These are phyloP conservation scores for Eucalyptus polybractea DNA, from an alignment of 345 rosid genomes.

Conservation along the genomic window DNA sequence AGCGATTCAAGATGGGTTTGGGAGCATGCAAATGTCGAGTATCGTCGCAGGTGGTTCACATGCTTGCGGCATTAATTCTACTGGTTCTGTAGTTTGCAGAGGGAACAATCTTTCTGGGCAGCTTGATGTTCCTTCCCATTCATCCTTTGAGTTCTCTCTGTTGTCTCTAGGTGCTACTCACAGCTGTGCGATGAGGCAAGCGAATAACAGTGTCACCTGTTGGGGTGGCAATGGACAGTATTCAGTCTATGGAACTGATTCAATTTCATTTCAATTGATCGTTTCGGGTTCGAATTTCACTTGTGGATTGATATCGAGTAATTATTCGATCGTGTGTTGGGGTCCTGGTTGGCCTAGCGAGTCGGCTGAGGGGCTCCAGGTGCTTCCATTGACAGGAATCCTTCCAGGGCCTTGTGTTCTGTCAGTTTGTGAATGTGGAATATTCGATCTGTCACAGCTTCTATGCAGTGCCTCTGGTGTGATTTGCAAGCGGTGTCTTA, in stretches of 20 bases:
- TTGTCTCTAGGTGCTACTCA: constrained; percentile 50
- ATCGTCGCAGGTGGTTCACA: constrained; percentile 55
- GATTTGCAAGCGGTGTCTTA: constrained; percentile 34
- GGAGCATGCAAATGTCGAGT: constrained; percentile 30
- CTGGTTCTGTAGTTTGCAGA: constrained; percentile 42
- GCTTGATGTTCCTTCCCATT: constrained; percentile 29
- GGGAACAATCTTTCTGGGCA: constrained; percentile 51
- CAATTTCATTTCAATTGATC: constrained; percentile 37
- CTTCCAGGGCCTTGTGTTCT: constrained; percentile 79
- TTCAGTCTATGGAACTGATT: constrained; percentile 11
- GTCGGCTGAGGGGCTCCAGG: background rate
- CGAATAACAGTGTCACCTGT: constrained; percentile 43
- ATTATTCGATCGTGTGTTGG: constrained; percentile 60
- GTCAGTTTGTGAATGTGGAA: constrained; percentile 30
- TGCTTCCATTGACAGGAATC: constrained; percentile 22
- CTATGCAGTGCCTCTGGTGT: constrained; percentile 45
- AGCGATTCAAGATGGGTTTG: constrained; percentile 32
- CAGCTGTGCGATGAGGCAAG: constrained; percentile 45
- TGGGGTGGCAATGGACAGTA: constrained; percentile 56
- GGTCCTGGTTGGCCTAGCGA: constrained; percentile 39
- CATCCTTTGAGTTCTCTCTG: constrained; percentile 15
- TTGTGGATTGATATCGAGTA: constrained; percentile 44
- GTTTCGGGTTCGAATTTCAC: constrained; percentile 59
- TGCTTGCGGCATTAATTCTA: constrained; percentile 56
- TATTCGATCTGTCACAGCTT: constrained; percentile 18